Base-by-base conservation (phyloP, 2,329 filamentous ascomycete species). In the Ceratocystis destructans region DNA sequence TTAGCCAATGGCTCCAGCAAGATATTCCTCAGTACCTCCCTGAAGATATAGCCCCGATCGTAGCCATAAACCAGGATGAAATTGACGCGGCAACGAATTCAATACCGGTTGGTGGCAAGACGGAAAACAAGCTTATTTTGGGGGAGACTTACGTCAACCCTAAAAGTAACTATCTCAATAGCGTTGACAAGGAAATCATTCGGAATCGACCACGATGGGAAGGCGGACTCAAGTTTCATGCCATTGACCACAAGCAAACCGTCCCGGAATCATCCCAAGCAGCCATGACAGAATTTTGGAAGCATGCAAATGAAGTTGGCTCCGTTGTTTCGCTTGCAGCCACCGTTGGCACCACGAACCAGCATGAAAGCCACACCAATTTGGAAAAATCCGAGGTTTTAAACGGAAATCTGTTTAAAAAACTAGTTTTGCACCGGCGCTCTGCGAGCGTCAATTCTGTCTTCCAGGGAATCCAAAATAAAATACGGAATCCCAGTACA, bases 371-470 rank as follows among this genome's bases (percentile, higher is more conserved):
- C 72, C 77, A 87, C 62, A 83, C 86, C 1, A 85, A 81, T 70
- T 28, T 50, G 28, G 75, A 84, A 33, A 84, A 77, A 25, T 69
- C 73, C 12, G 73, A 87, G 46, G 83, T 80, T 20, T 76, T 87
- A 7, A 81, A 81, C 65, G 83, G 85, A 28, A 84, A 80, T 67
- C 79, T 89, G 48, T 74, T 88, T 50, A 88, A 87, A 71, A 85
- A 83, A 72, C 76, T 83, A 55, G 83, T 80, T 6, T 77, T 86
- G 69, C 20, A 20, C 1, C 80, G 77, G 71, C 75, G 79, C 62
- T 76, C 68, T 20, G 75, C 71, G 68, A 72, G 71, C 33, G 70
- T 78, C 12, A 59, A 33, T 28, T 20, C 25, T 17, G 68, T 88
- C 6, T 0, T 63, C n/a, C 79, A 80, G 64, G 79, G 79, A 61